Conservation (phyloP, 495 filamentous ascomycete species). For the Patellaria atrata region DNA sequence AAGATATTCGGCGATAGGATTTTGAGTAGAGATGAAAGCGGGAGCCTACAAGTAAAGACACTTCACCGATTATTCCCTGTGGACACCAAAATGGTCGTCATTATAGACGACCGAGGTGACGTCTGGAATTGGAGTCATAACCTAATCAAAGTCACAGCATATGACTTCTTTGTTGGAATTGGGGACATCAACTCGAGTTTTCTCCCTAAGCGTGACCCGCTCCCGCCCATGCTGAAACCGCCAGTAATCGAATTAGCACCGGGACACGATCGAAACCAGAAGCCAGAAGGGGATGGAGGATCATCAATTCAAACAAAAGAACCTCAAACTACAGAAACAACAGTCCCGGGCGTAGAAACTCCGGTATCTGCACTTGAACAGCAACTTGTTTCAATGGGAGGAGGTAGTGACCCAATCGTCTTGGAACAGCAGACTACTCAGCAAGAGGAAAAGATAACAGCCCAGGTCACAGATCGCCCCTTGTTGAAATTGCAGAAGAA, state of each 20-base stretch:
- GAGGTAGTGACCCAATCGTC: constrained; percentile 52
- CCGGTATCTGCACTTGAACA: constrained; percentile 43
- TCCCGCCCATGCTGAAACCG: too few species aligned
- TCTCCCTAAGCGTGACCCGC: constrained; percentile 72
- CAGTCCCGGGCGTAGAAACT: too few species aligned
- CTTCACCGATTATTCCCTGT: constrained; percentile 87
- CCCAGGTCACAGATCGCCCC: constrained; percentile 78
- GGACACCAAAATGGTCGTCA: constrained; percentile 97
- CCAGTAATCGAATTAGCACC: constrained; percentile 8
- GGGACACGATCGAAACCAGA: constrained; percentile 1
- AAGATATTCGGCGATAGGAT: constrained; percentile 89
- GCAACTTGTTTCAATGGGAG: constrained; percentile 63
- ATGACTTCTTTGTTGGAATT: constrained; percentile 95
- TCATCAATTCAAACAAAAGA: constrained; percentile 17
- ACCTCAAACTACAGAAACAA: constrained; percentile 12
- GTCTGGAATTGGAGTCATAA: constrained; percentile 96
- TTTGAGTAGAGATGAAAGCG: constrained; percentile 91
- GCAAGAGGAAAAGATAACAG: constrained; percentile 71
- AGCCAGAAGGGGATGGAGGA: neutral
- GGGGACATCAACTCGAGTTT: constrained; percentile 99
- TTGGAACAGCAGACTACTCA: constrained; percentile 62
- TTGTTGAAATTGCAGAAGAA: constrained; percentile 77
- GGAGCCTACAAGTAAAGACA: constrained; percentile 77
- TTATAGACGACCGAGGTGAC: constrained; percentile 94
- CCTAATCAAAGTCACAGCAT: constrained; percentile 85